Evolutionary conservation across 148 eudicot genomes (phyloP).

Genomic region (Vaccinium darrowii): DNA sequence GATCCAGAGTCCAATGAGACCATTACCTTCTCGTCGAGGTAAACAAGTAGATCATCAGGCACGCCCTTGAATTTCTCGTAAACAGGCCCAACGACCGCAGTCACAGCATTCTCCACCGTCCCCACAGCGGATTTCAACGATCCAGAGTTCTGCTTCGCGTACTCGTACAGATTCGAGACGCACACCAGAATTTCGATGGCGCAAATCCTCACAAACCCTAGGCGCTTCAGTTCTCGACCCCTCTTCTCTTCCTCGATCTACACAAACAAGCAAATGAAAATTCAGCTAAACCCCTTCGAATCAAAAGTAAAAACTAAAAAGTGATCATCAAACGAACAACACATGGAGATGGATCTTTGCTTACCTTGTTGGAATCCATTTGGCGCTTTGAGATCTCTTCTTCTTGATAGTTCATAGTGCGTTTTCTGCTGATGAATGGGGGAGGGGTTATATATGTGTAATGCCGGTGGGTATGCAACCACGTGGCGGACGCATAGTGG

Average conservation of each 20-base stretch:
- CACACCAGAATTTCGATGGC: conserved; percentile 34
- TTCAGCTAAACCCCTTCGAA: neutral
- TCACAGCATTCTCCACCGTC: conserved; percentile 43
- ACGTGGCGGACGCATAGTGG: neutral
- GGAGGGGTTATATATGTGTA: neutral
- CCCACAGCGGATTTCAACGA: conserved; percentile 42
- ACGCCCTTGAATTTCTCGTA: conserved; percentile 32
- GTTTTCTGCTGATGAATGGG: too few relatives aligned
- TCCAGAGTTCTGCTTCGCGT: conserved; percentile 48
- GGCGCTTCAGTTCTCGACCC: conserved; percentile 38
- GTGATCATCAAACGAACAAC: neutral
- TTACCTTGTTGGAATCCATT: conserved; percentile 17
- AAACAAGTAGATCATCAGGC: conserved; percentile 44
- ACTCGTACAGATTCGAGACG: conserved; percentile 35
- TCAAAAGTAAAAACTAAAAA: neutral
- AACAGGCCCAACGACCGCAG: conserved; percentile 39
- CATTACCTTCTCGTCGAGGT: conserved; percentile 49
- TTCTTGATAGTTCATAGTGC: neutral
- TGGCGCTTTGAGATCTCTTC: neutral
- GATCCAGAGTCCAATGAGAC: neutral
- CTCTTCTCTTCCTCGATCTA: conserved; percentile 32
- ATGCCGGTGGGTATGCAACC: neutral
- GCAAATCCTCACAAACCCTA: conserved; percentile 41
- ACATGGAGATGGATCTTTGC: neutral
- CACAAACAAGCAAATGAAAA: neutral